These are phyloP conservation scores for Bipolaris bicolor DNA, from an alignment of 2,329 filamentous ascomycete genomes.

Conservation along the genomic window DNA sequence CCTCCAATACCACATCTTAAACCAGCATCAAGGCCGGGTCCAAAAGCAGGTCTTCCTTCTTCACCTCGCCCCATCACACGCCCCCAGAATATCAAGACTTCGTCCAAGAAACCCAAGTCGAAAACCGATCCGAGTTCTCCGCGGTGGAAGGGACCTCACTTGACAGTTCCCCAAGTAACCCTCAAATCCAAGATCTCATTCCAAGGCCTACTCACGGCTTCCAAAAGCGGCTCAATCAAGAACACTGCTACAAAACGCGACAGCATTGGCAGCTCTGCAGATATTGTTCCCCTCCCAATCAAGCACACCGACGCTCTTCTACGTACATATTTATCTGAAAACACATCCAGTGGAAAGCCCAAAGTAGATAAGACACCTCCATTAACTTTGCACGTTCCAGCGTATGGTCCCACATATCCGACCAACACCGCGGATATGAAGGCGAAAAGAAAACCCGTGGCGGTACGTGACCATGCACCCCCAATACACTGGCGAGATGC, in stretches of 20 bases:
- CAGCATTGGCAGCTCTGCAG: slow-evolving; percentile 23
- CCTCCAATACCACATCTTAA: slow-evolving; percentile 18
- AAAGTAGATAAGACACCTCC: background rate
- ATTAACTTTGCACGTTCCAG: background rate
- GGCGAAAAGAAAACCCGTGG: slow-evolving; percentile 2
- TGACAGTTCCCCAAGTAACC: slow-evolving; percentile 3
- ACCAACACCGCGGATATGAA: background rate
- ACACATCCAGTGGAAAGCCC: background rate
- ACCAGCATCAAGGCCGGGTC: slow-evolving; percentile 1
- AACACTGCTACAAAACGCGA: slow-evolving; percentile 24
- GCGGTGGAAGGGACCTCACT: slow-evolving; percentile 13
- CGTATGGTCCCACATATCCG: background rate
- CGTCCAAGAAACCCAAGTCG: background rate
- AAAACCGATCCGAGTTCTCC: background rate
- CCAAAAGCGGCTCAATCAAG: slow-evolving; percentile 3
- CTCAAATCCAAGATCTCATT: slow-evolving; percentile 35
- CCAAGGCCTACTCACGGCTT: slow-evolving; percentile 21
- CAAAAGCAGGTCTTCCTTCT: background rate
- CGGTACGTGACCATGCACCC: background rate
- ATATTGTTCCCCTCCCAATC: slow-evolving; percentile 14
- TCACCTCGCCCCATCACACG: background rate
- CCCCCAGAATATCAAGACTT: background rate
- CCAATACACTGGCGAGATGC: slow-evolving; percentile 19
- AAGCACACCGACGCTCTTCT: slow-evolving; percentile 2
- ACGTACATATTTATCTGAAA: background rate